Percentiles rank a stretch among this genome's conserved stretches.
Evolutionary conservation across 1,284 basidiomycete species (phyloP).

Genomic region (Malassezia brasiliensis): DNA sequence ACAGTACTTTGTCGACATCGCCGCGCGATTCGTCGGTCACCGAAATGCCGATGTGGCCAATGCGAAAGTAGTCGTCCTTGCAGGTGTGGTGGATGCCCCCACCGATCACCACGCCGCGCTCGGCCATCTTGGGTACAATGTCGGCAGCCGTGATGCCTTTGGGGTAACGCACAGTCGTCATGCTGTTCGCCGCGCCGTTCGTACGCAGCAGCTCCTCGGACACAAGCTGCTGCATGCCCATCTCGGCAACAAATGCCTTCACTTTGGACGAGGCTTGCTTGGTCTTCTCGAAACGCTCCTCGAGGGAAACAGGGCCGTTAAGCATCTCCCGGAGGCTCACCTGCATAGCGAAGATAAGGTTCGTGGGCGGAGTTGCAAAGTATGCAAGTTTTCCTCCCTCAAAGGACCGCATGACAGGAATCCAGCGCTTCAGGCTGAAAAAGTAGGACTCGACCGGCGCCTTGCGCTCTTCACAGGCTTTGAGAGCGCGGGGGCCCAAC

Average conservation of each 20-base stretch:
- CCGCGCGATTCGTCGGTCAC: slow-evolving; percentile 53
- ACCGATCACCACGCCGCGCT: slow-evolving; percentile 70
- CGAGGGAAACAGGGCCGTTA: slow-evolving; percentile 55
- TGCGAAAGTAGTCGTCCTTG: slow-evolving; percentile 59
- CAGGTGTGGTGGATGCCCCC: slow-evolving; percentile 78
- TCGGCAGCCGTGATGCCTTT: slow-evolving; percentile 36
- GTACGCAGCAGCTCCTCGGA: slow-evolving; percentile 30
- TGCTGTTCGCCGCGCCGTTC: slow-evolving; percentile 41
- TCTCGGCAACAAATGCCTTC: slow-evolving; percentile 59
- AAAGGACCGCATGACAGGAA: slow-evolving; percentile 47
- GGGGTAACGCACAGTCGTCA: slow-evolving; percentile 46
- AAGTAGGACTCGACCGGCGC: slow-evolving; percentile 72
- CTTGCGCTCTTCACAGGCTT: slow-evolving; percentile 63
- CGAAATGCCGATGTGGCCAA: slow-evolving; percentile 77
- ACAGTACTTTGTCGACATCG: slow-evolving; percentile 67
- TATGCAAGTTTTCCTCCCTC: slow-evolving; percentile 41
- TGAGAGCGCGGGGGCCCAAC: slow-evolving; percentile 68
- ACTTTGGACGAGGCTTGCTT: slow-evolving; percentile 62
- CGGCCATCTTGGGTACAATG: slow-evolving; percentile 52
- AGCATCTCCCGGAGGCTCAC: slow-evolving; percentile 67
- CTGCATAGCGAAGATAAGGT: slow-evolving; percentile 83
- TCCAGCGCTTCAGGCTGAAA: slow-evolving; percentile 53
- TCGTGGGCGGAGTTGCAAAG: slow-evolving; percentile 58
- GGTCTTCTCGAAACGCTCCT: slow-evolving; percentile 72
- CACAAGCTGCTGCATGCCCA: slow-evolving; percentile 57